phyloP scores from a whole-genome alignment of 805 yeast species.

The Candida insectorum region DNA sequence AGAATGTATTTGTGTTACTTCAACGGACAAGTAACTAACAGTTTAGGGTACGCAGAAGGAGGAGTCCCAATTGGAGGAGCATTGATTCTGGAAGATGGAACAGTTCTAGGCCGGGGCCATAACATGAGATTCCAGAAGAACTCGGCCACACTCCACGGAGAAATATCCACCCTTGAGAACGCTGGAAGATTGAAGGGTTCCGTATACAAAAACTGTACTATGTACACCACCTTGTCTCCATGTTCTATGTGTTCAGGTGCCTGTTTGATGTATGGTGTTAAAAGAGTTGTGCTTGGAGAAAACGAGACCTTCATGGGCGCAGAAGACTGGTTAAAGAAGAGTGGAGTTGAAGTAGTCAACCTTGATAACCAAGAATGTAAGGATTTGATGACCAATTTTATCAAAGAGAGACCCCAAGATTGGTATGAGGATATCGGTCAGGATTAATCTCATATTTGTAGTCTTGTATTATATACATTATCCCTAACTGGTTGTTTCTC shows the following conservation, averaged over 20 bases:
- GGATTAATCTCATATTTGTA: not conserved
- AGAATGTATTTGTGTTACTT: too few relatives aligned
- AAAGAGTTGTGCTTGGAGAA: slow-evolving; percentile 87
- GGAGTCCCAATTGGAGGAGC: slow-evolving; percentile 90
- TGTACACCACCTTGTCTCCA: slow-evolving; percentile 90
- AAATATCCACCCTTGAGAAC: slow-evolving; percentile 81
- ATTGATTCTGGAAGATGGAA: slow-evolving; percentile 70
- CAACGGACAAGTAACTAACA: slow-evolving; percentile 5
- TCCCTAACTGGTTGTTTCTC: not conserved
- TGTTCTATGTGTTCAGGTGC: slow-evolving; percentile 97
- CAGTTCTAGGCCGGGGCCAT: slow-evolving; percentile 83
- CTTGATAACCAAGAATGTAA: slow-evolving; percentile 59
- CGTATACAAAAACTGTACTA: slow-evolving; percentile 78
- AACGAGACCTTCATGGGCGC: slow-evolving; percentile 80
- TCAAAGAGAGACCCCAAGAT: slow-evolving; percentile 68
- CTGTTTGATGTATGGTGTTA: slow-evolving; percentile 80
- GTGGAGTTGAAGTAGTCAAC: slow-evolving; percentile 74
- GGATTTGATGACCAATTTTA: slow-evolving; percentile 73
- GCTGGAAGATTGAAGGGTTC: slow-evolving; percentile 86
- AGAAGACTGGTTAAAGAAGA: slow-evolving; percentile 62
- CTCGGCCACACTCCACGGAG: slow-evolving; percentile 88
- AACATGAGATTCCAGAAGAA: slow-evolving; percentile 83
- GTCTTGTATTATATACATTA: not conserved
- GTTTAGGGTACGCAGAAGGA: slow-evolving; percentile 67
- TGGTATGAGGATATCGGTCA: slow-evolving; percentile 81